Evolutionary conservation across 2,329 filamentous ascomycete genomes (phyloP), one percentile per base, ranked within the genome.

Genomic region (Fusarium nygamai): DNA sequence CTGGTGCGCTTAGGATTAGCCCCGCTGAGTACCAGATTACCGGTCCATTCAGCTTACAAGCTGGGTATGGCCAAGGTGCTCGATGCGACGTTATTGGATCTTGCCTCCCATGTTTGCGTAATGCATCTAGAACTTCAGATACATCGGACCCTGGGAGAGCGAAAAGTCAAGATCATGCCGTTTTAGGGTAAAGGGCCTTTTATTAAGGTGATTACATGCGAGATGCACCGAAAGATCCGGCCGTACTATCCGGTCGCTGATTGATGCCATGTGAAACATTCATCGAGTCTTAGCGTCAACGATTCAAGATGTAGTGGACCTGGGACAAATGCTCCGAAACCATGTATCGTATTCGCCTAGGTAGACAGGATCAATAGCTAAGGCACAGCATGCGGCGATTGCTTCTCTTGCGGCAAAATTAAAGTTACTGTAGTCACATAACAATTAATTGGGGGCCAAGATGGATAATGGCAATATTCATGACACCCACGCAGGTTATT

Each of bases 21-120:
- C 51, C 51, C 51, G 10, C 24, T 13, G 24, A 5, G 24, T 22
- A 19, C 39, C 39, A 34, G 27, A 58, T 58, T 13, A 46, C 29
- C n/a, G 54, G 39, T 34, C 41, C 41, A 59, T 24, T 59, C 43
- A 36, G 19, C 22, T 59, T 39, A 54, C 34, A 54, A 54, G 24
- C 4, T 12, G 20, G 34, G 1, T 6, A 19, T 54, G 24, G 51
- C 24, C 51, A n/a, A 29, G 33, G 10, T 54, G 24, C 51, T 2
- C 34, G 34, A 54, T 54, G 16, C 34, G 22, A 39, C 51, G 19
- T 54, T 22, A 20, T 22, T 54, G 33, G 19, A 54, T 38, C 19
- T 36, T 22, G 24, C 50, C 19, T 38, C 5, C 31, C 20, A 48
- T 50, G 41, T n/a, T 36, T 29, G 31, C 31, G 56, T 48, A n/a